Evolutionary conservation across 805 yeast species (phyloP).

Genomic region (Candida hungchunana): DNA sequence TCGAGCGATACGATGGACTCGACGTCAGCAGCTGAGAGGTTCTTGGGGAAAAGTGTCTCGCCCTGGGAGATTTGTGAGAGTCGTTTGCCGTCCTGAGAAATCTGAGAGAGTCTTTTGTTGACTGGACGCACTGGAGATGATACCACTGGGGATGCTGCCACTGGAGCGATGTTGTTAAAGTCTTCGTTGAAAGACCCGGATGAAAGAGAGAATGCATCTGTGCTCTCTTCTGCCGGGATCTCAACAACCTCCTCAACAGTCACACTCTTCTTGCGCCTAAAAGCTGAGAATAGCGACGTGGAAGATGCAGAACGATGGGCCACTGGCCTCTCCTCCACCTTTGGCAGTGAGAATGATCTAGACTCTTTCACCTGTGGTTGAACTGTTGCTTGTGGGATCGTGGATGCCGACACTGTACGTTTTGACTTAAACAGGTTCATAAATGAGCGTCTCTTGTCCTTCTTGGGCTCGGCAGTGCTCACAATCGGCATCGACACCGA

Average conservation of each 20-base stretch:
- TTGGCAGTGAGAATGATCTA: slow-evolving; percentile 16
- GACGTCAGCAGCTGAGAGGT: slow-evolving; percentile 61
- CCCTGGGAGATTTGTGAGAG: slow-evolving; percentile 32
- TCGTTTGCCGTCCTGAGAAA: slow-evolving; percentile 10
- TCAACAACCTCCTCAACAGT: too few relatives aligned
- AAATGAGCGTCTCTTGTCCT: slow-evolving; percentile 22
- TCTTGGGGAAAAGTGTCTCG: slow-evolving; percentile 68
- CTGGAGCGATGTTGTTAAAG: slow-evolving; percentile 19
- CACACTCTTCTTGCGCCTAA: slow-evolving; percentile 20
- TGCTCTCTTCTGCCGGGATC: background rate
- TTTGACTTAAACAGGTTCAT: slow-evolving; percentile 21
- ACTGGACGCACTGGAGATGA: slow-evolving; percentile 1
- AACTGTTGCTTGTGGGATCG: slow-evolving; percentile 8
- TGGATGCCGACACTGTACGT: slow-evolving; percentile 18
- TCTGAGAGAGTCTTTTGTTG: slow-evolving; percentile 7
- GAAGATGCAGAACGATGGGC: slow-evolving; percentile 25
- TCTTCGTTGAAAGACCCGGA: slow-evolving; percentile 25
- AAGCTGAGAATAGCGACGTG: slow-evolving; percentile 24
- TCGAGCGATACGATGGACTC: slow-evolving; percentile 68
- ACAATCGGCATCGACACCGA: slow-evolving; percentile 24
- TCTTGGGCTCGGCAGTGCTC: slow-evolving; percentile 4
- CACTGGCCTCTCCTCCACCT: slow-evolving; percentile 2
- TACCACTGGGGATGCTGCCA: background rate
- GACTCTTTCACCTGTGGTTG: slow-evolving; percentile 9
- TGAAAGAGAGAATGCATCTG: slow-evolving; percentile 10